A percentile compares a stretch with the other conserved stretches of the same genome.
These are phyloP conservation scores for Taxillus chinensis DNA, from an alignment of 164 flowering plant genomes.

Conservation along the genomic window DNA sequence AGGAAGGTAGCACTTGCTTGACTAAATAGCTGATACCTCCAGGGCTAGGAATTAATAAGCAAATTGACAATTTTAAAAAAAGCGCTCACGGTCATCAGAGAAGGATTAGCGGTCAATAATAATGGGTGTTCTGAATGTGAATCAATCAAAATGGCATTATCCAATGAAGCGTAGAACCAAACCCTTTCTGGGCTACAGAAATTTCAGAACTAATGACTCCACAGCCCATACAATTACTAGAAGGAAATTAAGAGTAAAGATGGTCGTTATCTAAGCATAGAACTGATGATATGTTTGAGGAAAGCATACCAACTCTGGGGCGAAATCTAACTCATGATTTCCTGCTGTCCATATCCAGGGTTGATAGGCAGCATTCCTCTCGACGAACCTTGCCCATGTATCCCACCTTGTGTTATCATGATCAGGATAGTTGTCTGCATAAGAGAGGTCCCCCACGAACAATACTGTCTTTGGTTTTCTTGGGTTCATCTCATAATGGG, in stretches of 20 bases:
- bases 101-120: no score
- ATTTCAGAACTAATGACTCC: slow-evolving; percentile 16
- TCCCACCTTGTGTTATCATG: slow-evolving; percentile 78
- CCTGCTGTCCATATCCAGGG: slow-evolving; percentile 96
- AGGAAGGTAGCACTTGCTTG: no score
- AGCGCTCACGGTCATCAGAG: no score
- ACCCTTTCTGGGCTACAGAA: background rate
- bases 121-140: no score
- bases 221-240: background rate
- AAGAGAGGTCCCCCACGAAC: slow-evolving; percentile 71
- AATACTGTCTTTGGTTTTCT: slow-evolving; percentile 47
- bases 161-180: no score
- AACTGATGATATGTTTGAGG: background rate
- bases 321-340: slow-evolving; percentile 74
- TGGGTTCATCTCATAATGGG: slow-evolving; percentile 53
- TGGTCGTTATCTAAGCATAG: no score
- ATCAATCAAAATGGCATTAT: no score
- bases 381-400: slow-evolving; percentile 69
- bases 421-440: slow-evolving; percentile 58
- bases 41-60: no score
- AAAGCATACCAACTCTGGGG: slow-evolving; percentile 43
- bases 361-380: slow-evolving; percentile 70
- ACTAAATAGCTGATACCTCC: no score
- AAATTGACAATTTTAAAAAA: no score
- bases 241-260: no score